These are phyloP conservation scores for Diphasiastrum complanatum DNA, from an alignment of 83 land plant genomes.

Conservation along the genomic window DNA sequence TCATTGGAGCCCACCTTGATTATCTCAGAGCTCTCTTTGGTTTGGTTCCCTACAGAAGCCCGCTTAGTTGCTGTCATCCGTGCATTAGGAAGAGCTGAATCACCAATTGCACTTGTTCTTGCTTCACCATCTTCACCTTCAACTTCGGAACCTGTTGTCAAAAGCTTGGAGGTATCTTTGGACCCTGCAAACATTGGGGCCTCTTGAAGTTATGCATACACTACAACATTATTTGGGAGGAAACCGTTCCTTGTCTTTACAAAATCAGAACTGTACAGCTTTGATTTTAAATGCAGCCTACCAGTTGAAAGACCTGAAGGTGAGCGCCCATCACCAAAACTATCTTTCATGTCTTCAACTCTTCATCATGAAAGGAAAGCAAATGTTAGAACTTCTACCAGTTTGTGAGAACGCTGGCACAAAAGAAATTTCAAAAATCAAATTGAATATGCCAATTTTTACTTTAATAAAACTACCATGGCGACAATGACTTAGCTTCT, in stretches of 20 bases:
- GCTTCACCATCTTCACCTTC: conserved; percentile 33
- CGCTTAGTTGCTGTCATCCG: conserved; percentile 14
- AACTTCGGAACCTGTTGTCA: conserved; percentile 22
- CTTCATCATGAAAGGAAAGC: too few relatives aligned
- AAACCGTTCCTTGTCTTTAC: neutral
- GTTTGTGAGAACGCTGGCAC: too few relatives aligned
- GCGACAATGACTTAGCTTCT: too few relatives aligned
- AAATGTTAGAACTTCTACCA: too few relatives aligned
- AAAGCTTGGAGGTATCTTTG: conserved; percentile 22
- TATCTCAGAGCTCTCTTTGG: conserved; percentile 24
- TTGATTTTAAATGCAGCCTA: too few relatives aligned
- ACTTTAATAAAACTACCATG: too few relatives aligned
- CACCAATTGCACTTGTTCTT: conserved; percentile 20
- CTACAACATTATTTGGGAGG: neutral
- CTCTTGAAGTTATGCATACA: conserved; percentile 1
- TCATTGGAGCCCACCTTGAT: too few relatives aligned
- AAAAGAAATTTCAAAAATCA: too few relatives aligned
- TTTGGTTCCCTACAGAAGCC: conserved; percentile 9
- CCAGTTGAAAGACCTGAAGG: conserved; percentile 16
- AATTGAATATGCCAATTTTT: too few relatives aligned
- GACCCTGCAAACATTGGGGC: conserved; percentile 16
- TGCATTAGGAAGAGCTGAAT: conserved; percentile 12
- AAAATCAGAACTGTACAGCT: too few relatives aligned
- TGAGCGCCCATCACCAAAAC: conserved; percentile 18
- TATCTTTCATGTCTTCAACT: conserved; percentile 18